phyloP scores from a whole-genome alignment of 108 stramenopile genomes.

The Aurantiochytrium sp. region DNA sequence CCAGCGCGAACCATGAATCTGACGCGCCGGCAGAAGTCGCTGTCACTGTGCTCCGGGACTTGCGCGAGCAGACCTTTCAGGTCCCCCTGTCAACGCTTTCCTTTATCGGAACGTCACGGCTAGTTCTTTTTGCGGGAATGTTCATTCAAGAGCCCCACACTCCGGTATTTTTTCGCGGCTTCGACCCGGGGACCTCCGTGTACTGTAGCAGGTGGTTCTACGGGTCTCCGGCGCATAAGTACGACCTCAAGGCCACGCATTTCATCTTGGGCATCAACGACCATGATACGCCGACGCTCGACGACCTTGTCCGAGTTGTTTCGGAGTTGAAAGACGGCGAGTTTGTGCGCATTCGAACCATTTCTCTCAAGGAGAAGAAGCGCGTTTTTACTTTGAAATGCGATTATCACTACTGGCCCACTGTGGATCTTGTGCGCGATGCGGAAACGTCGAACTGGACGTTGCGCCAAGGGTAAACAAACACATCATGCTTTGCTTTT shows the following conservation, averaged over 20 bases:
- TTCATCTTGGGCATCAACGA: conserved; percentile 42
- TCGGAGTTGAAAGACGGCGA: conserved; percentile 17
- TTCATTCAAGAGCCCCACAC: conserved; percentile 38
- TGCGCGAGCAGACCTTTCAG: not conserved
- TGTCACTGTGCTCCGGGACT: not conserved
- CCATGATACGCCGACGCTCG: conserved; percentile 29
- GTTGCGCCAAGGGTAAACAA: not conserved
- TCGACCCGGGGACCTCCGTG: conserved; percentile 21
- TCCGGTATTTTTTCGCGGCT: conserved; percentile 28
- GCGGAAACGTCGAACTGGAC: not conserved
- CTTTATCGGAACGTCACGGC: conserved; percentile 28
- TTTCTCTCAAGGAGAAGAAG: conserved; percentile 30
- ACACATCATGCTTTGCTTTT: too few species aligned
- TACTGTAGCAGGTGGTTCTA: conserved; percentile 38
- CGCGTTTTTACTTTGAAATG: conserved; percentile 27
- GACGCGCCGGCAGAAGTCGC: not conserved
- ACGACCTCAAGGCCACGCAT: conserved; percentile 23
- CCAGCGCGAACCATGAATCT: not conserved
- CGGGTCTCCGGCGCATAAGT: conserved; percentile 41
- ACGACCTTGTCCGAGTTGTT: conserved; percentile 28
- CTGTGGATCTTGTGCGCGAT: not conserved
- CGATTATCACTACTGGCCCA: conserved; percentile 38
- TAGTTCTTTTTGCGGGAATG: conserved; percentile 40
- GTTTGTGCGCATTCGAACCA: conserved; percentile 33
- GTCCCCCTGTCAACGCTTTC: conserved; percentile 26